A percentile compares a stretch with the other conserved stretches of the same genome.
Conservation (phyloP, 2,329 filamentous ascomycete genomes). For the Fusarium sp. region DNA sequence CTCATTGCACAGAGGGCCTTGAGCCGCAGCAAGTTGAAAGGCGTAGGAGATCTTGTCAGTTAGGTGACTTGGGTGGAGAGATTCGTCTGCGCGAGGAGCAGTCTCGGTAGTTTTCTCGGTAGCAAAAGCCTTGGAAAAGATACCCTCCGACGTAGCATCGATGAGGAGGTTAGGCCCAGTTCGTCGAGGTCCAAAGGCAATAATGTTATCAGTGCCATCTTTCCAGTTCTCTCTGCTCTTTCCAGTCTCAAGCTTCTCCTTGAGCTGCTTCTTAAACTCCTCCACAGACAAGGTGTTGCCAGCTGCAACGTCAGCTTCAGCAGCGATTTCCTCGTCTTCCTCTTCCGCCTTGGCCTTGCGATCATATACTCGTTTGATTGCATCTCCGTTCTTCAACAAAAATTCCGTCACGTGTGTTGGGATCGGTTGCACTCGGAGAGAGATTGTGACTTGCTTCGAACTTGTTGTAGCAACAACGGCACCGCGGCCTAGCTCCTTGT, state of each 20-base stretch:
- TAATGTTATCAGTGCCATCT: conserved; percentile 78
- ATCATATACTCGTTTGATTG: conserved; percentile 83
- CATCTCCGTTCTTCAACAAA: conserved; percentile 78
- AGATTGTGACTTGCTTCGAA: conserved; percentile 85
- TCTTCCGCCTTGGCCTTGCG: conserved; percentile 58
- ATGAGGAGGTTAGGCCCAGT: conserved; percentile 90
- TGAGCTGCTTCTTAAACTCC: conserved; percentile 81
- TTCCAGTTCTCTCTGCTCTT: conserved; percentile 81
- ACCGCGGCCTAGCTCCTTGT: conserved; percentile 87
- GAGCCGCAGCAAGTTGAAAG: conserved; percentile 89
- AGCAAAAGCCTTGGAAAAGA: conserved; percentile 75
- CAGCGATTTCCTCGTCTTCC: conserved; percentile 55
- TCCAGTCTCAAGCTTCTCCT: conserved; percentile 71
- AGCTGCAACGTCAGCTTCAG: conserved; percentile 66
- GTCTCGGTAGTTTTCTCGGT: conserved; percentile 46
- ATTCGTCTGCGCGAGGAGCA: conserved; percentile 56
- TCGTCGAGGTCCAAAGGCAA: conserved; percentile 87
- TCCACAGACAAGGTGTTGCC: conserved; percentile 71
- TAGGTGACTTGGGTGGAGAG: conserved; percentile 72
- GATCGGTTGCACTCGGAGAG: conserved; percentile 79
- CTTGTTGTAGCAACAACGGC: conserved; percentile 78
- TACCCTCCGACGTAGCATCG: conserved; percentile 77
- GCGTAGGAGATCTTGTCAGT: conserved; percentile 91
- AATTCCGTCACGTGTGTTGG: conserved; percentile 84
- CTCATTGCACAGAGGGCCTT: conserved; percentile 91